Base-by-base conservation (phyloP, 2,329 filamentous ascomycete species). In the Xylariaceae sp. region DNA sequence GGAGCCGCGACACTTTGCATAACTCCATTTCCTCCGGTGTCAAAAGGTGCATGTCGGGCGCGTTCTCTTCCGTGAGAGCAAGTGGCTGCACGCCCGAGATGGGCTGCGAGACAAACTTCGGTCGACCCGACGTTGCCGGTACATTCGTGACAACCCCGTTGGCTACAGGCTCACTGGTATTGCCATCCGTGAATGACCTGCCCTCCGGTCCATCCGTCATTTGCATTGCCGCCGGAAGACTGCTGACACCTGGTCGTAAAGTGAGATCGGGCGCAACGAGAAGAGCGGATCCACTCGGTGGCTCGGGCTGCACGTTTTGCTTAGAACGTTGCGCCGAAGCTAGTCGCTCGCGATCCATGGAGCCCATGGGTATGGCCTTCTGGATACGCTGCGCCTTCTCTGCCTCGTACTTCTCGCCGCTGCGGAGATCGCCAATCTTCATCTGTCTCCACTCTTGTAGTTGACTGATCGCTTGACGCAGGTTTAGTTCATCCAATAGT, bases 361-460 rank as follows among this genome's bases (percentile, higher is more conserved):
- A 89, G 0, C 89, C 89, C 74, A 92, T 86, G 0, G 90, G 88
- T 18, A 84, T 78, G 4, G 82, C 72, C 66, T 85, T 87, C 67
- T 92, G 88, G 55, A 87, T 83, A 10, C 94, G 84, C 58, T 83
- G 77, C 39, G 88, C 80, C 75, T 97, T 99, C 64, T 97, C 94
- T 15, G 84, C 79, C 74, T 99, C 94, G 71, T 94, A 99, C 72
- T 93, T 95, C 72, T 96, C 91, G 35, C 94, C 94, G 23, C 86
- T 87, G 58, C 88, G 86, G 9, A 99, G 80, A 63, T 95, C 92
- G 0, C 88, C 88, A 62, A 99, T 94, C 17, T 88, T 86, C 75
- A 90, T 84, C 51, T 84, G 84, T 37, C 94, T 86, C 94, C 94
- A 99, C 69, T 97, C 94, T 71, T 97, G 93, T 2, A 99, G 79